phyloP scores from a whole-genome alignment of 768 basidiomycete genomes.

The Kwoniella pini region DNA sequence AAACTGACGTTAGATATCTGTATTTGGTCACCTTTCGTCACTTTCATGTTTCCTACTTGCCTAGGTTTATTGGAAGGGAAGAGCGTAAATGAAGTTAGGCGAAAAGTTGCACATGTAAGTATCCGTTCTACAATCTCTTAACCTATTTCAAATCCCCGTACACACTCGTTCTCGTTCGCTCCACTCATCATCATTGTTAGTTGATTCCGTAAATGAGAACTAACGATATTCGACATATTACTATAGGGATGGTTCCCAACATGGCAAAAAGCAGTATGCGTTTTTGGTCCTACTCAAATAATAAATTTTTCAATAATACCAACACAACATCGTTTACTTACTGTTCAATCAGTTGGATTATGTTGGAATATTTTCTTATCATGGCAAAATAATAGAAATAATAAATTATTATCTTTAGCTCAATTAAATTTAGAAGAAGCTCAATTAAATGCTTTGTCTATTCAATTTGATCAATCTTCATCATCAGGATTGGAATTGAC shows the following conservation, averaged over 20 bases:
- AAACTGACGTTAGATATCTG: constrained; percentile 37
- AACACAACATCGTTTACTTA: constrained; percentile 41
- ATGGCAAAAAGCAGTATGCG: constrained; percentile 39
- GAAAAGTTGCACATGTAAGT: constrained; percentile 44
- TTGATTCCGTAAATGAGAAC: too few species aligned
- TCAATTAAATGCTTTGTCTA: not conserved
- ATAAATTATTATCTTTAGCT: constrained; percentile 29
- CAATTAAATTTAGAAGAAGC: constrained; percentile 14
- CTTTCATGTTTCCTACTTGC: constrained; percentile 40
- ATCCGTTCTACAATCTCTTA: too few species aligned
- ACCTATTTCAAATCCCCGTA: too few species aligned
- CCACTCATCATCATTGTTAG: too few species aligned
- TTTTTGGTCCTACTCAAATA: constrained; percentile 50
- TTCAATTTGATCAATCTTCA: not conserved
- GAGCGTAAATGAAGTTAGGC: constrained; percentile 32
- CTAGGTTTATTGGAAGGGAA: constrained; percentile 48
- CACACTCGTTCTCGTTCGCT: too few species aligned
- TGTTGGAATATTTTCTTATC: constrained; percentile 54
- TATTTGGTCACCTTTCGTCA: constrained; percentile 50
- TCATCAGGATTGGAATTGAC: not conserved
- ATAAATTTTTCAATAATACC: constrained; percentile 51
- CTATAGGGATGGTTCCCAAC: constrained; percentile 38
- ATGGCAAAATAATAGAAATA: constrained; percentile 47
- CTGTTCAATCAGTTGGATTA: constrained; percentile 45
- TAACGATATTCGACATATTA: not conserved